Conservation (phyloP, 331 rosid species). For the Rhamnella rubrinervis region DNA sequence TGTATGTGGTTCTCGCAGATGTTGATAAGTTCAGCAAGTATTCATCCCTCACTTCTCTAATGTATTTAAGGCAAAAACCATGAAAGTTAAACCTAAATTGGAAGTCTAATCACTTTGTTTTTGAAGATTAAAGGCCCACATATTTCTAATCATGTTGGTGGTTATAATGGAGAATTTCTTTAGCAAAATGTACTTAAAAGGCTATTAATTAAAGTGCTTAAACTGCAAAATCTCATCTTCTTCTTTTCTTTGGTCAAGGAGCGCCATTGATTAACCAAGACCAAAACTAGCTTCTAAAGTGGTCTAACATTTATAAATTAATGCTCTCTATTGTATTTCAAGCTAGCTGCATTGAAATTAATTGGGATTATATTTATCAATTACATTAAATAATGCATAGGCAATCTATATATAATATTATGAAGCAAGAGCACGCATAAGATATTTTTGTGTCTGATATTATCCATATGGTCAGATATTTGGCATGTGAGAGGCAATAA, state of each 20-base stretch:
- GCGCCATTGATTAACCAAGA: constrained; percentile 31
- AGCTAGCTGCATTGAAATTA: too few relatives aligned
- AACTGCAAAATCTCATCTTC: constrained; percentile 38
- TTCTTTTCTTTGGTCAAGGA: constrained; percentile 30
- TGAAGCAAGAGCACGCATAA: too few relatives aligned
- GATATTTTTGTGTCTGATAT: background rate
- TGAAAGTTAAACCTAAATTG: background rate
- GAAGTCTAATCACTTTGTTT: constrained; percentile 25
- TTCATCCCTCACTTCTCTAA: background rate
- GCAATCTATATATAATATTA: too few relatives aligned
- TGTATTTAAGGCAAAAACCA: constrained; percentile 1
- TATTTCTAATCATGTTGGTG: constrained; percentile 85
- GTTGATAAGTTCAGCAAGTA: constrained; percentile 21
- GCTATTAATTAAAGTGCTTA: constrained; percentile 34
- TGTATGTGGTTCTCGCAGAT: constrained; percentile 11
- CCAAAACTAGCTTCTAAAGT: background rate
- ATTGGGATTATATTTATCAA: too few relatives aligned
- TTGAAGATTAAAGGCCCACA: constrained; percentile 63
- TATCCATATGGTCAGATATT: constrained; percentile 29
- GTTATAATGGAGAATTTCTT: constrained; percentile 65
- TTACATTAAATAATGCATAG: too few relatives aligned
- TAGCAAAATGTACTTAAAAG: constrained; percentile 43
- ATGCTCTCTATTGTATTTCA: too few relatives aligned
- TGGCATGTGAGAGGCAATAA: constrained; percentile 61
- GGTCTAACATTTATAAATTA: too few relatives aligned